Conservation (phyloP, 2,329 filamentous ascomycete genomes). For the Aurifilum marmelostoma region DNA sequence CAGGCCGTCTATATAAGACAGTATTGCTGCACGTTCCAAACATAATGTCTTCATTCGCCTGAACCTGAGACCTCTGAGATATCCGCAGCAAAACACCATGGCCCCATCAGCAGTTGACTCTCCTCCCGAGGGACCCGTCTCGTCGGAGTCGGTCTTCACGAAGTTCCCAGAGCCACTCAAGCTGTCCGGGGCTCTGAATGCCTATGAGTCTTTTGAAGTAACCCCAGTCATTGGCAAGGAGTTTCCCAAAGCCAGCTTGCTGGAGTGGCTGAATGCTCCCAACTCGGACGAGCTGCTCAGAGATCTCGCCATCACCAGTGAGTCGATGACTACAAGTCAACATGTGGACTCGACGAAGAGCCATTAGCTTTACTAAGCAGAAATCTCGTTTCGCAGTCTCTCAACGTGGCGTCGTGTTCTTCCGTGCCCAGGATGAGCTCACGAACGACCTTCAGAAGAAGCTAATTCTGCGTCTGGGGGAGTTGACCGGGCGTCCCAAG, state of each 20-base stretch:
- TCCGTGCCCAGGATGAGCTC: conserved; percentile 61
- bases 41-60: background rate
- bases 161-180: conserved; percentile 46
- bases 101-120: conserved; percentile 33
- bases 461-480: conserved; percentile 61
- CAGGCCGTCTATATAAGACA: background rate
- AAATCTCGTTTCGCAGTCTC: conserved; percentile 50
- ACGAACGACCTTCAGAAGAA: conserved; percentile 63
- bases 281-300: conserved; percentile 66
- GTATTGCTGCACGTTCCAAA: background rate
- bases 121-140: conserved; percentile 23
- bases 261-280: conserved; percentile 62
- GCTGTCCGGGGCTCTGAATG: conserved; percentile 53
- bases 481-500: conserved; percentile 60
- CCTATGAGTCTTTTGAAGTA: conserved; percentile 59
- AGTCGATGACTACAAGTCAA: conserved; percentile 25
- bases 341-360: background rate
- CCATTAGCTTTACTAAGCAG: background rate
- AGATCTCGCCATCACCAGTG: conserved; percentile 70
- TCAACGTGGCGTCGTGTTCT: conserved; percentile 66
- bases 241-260: conserved; percentile 60
- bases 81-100: conserved; percentile 28
- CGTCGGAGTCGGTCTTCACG: conserved; percentile 11
- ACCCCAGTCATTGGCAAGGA: conserved; percentile 67
- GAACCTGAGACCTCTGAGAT: no score